Percentiles rank a stretch among this genome's conserved stretches.
Conservation (phyloP, 2,329 filamentous ascomycete genomes). For the Ophiostoma sp. region DNA sequence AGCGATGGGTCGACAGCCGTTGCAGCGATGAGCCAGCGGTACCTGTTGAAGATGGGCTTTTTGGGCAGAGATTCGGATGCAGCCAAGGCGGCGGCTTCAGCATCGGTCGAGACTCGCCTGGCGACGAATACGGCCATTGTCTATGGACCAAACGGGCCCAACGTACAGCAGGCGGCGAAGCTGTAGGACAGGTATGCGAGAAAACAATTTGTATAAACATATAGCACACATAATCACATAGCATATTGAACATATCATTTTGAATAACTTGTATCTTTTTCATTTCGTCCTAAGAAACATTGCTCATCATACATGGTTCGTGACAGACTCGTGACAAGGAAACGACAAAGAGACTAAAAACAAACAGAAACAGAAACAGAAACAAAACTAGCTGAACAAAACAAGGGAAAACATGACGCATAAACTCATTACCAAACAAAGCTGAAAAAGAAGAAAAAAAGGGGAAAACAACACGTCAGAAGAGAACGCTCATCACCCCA, state of each 20-base stretch:
- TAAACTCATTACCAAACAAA: neutral
- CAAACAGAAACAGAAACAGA: neutral
- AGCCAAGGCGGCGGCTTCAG: conserved; percentile 16
- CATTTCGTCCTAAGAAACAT: neutral
- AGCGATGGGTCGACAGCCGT: conserved; percentile 41
- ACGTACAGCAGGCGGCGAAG: conserved; percentile 12
- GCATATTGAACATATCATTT: neutral
- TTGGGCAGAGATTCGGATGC: conserved; percentile 30
- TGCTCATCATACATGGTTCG: conserved; percentile 17
- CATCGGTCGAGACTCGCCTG: conserved; percentile 35
- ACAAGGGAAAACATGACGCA: neutral
- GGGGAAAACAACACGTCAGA: neutral
- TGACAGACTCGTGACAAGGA: neutral
- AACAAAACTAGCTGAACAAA: neutral
- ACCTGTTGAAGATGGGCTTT: conserved; percentile 38
- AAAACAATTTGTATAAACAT: neutral
- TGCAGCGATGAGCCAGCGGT: conserved; percentile 44
- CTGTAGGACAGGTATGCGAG: neutral
- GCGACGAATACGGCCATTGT: conserved; percentile 40
- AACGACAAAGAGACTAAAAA: neutral
- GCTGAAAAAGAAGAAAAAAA: neutral
- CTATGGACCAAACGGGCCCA: conserved; percentile 35
- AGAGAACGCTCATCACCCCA: neutral
- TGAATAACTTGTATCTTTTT: neutral
- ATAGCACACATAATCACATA: neutral